Conservation (phyloP, 768 basidiomycete genomes). For the Favolaschia claudopus region DNA sequence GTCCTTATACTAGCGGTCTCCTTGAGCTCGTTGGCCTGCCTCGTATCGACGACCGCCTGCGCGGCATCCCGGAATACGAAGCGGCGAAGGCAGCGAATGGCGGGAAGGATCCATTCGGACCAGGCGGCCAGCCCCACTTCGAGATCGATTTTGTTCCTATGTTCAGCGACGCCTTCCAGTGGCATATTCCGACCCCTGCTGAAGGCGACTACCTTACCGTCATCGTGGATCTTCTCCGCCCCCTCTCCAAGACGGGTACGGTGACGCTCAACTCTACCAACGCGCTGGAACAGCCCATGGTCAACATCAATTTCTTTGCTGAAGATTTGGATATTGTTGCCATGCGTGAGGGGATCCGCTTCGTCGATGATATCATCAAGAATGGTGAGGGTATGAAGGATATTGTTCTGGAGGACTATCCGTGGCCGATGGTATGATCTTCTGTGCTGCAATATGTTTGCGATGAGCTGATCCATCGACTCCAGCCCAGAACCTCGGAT, state of each 20-base stretch:
- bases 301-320: conserved; percentile 20
- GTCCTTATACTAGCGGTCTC: conserved; percentile 20
- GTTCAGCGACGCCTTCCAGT: conserved; percentile 26
- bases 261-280: conserved; percentile 22
- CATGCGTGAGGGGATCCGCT: conserved; percentile 18
- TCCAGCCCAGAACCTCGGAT: conserved; percentile 13
- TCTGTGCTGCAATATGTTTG: no score
- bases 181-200: conserved; percentile 22
- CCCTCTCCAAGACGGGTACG: conserved; percentile 18
- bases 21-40: conserved; percentile 21
- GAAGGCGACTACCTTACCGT: conserved; percentile 13
- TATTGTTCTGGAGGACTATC: conserved; percentile 20
- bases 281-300: conserved; percentile 16
- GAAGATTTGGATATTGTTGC: conserved; percentile 16
- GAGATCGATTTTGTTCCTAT: conserved; percentile 23
- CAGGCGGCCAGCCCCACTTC: conserved; percentile 20
- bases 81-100: conserved; percentile 17
- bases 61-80: conserved; percentile 20
- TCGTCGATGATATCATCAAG: conserved; percentile 18
- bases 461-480: no score
- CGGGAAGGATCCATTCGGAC: conserved; percentile 21
- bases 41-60: conserved; percentile 21
- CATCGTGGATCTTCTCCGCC: conserved; percentile 18
- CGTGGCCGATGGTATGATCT: conserved; percentile 23
- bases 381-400: conserved; percentile 21